Conservation (phyloP, 441 rosid species). For the Populus hybrid region DNA sequence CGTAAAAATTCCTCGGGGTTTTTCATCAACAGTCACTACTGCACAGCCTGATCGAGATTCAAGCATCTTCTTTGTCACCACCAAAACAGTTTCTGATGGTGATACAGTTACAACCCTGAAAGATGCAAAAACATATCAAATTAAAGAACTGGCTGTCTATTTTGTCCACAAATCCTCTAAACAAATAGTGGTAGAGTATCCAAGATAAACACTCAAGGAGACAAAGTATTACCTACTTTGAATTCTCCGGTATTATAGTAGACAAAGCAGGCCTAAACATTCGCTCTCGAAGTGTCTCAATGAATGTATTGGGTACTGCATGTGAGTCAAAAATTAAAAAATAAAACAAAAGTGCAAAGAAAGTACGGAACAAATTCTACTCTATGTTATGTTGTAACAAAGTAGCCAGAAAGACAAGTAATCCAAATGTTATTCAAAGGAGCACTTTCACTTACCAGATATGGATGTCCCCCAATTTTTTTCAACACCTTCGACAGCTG, state of each 20-base stretch:
- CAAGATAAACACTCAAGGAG: conserved; percentile 19
- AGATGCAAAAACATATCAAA: conserved; percentile 22
- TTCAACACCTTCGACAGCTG: conserved; percentile 98
- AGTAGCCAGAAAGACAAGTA: neutral
- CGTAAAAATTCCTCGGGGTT: conserved; percentile 88
- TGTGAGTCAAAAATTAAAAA: conserved; percentile 11
- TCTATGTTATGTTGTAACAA: neutral
- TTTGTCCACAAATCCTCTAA: neutral
- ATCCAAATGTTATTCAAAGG: neutral
- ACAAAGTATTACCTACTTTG: conserved; percentile 88
- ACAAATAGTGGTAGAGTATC: neutral
- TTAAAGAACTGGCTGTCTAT: conserved; percentile 16
- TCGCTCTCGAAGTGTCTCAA: conserved; percentile 85
- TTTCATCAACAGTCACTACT: conserved; percentile 68
- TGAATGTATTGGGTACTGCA: conserved; percentile 77
- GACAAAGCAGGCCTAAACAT: conserved; percentile 91
- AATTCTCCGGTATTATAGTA: conserved; percentile 73
- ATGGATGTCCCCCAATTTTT: conserved; percentile 80
- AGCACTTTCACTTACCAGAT: conserved; percentile 49
- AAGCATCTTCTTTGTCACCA: conserved; percentile 80
- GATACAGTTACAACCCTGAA: conserved; percentile 82
- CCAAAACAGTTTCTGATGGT: conserved; percentile 76
- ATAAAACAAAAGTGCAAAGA: neutral
- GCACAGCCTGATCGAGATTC: conserved; percentile 71
- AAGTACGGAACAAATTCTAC: neutral